These are phyloP conservation scores for Paspalum vaginatum DNA, from an alignment of 176 grass and related monocot genomes.

Conservation along the genomic window DNA sequence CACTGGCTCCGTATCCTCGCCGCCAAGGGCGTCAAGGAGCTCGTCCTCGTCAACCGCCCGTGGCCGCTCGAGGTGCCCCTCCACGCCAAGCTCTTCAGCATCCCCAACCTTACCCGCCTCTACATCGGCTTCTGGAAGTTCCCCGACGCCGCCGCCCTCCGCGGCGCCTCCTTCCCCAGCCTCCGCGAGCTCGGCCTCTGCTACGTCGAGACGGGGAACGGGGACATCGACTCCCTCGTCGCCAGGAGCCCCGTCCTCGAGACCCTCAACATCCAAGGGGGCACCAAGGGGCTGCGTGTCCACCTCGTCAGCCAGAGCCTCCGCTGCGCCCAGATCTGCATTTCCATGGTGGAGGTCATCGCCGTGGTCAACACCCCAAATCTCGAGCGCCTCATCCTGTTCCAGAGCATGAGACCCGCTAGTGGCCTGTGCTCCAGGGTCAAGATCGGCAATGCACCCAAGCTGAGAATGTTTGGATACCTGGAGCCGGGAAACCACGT, in stretches of 20 bases:
- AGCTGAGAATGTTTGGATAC: neutral
- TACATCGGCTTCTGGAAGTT: neutral
- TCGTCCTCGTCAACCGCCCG: neutral
- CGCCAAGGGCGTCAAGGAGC: conserved; percentile 8
- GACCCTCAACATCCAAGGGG: neutral
- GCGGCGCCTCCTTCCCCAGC: neutral
- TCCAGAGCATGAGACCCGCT: neutral
- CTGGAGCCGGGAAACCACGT: neutral
- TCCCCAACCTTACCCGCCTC: neutral
- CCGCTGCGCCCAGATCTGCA: conserved; percentile 4
- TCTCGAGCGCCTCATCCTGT: conserved; percentile 27
- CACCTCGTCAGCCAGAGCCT: neutral
- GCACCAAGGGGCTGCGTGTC: neutral
- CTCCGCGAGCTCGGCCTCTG: conserved; percentile 27
- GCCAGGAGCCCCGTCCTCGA: conserved; percentile 8
- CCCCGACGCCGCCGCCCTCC: neutral
- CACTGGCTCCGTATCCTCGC: conserved; percentile 7
- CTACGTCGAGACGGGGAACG: neutral
- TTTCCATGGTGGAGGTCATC: neutral
- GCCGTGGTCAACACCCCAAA: neutral
- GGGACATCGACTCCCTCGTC: conserved; percentile 6
- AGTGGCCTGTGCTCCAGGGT: neutral
- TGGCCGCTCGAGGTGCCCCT: neutral
- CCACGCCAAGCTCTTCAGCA: neutral
- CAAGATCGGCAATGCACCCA: conserved; percentile 25